These are phyloP conservation scores for Acanthamoeba healyi DNA, from an alignment of 208 protist genomes.

Conservation along the genomic window DNA sequence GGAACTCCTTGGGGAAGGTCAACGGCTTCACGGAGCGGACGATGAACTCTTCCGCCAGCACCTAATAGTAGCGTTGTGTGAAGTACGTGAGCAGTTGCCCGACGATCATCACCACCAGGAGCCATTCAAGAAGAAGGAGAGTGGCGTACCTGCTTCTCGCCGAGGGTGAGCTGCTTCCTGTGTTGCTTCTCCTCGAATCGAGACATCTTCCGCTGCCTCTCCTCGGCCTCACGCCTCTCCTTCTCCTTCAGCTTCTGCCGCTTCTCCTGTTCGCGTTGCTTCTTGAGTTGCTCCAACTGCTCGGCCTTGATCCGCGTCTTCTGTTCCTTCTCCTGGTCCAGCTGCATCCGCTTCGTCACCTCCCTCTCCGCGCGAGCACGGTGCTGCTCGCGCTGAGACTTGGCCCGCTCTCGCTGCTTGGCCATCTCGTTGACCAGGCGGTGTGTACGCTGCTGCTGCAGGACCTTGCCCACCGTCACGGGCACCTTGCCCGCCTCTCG, in stretches of 20 bases:
- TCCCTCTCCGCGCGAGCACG: not conserved
- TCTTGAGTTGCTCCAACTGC: not conserved
- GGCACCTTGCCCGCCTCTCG: slow-evolving; percentile 4
- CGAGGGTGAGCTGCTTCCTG: not conserved
- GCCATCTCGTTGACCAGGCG: slow-evolving; percentile 3
- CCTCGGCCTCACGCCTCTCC: slow-evolving; percentile 5
- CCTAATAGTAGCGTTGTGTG: not conserved
- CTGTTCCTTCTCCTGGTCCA: not conserved
- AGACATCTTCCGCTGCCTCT: slow-evolving; percentile 15
- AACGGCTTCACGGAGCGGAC: not conserved
- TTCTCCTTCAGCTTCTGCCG: not conserved
- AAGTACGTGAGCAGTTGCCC: not conserved
- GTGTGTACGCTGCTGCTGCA: not conserved
- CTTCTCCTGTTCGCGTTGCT: not conserved
- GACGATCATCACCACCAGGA: too few species aligned
- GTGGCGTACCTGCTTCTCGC: slow-evolving; percentile 34
- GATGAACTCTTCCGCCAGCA: slow-evolving; percentile 4
- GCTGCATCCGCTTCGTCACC: not conserved
- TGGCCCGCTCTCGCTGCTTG: slow-evolving; percentile 19
- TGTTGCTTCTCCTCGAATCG: slow-evolving; percentile 43
- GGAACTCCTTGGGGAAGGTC: slow-evolving; percentile 51
- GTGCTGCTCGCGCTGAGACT: slow-evolving; percentile 22
- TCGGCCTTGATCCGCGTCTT: not conserved
- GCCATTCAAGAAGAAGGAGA: not conserved
- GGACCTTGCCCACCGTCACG: not conserved